Evolutionary conservation across 2,329 filamentous ascomycete genomes (phyloP), one percentile per base, ranked within the genome.

Genomic region (Alternaria rosae): DNA sequence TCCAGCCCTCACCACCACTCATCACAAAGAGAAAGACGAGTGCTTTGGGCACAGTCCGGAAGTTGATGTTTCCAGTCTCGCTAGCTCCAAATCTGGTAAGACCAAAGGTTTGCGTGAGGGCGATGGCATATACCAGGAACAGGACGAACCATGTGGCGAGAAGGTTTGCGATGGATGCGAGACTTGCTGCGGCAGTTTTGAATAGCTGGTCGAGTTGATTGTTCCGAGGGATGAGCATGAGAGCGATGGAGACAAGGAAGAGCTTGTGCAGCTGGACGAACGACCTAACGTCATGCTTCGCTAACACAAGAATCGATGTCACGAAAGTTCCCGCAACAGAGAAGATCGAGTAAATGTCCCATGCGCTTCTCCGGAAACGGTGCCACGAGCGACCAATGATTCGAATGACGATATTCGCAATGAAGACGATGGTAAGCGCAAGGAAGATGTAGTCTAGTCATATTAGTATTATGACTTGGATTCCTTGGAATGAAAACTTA

Each of bases 151-250:
- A 99, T 0, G 96, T 99, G 2, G 94, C 94, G 41, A 99, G 83
- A 44, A 99, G 84, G 75, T 97, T 99, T 60, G 91, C 88, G 70
- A 99, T 99, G 17, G 92, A 89, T 3, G 92, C 91, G 70, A 99
- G 82, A 88, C 92, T 97, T 55, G 94, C 95, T 11, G 95, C 95
- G 0, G 94, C 96, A 2, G 96, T 99, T 80, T 99, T 99, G 88
- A 99, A 99, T 0, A 99, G 88, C 78, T 99, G 95, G 76, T 99
- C 96, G 21, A 99, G 86, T 52, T 97, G 94, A 72, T 99, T 96
- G 77, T 99, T 99, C 54, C 96, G 88, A 1, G 95, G 95, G 64
- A 99, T 99, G 32, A 99, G 86, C 54, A 99, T 84, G 9, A 98
- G 85, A 3, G 95, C 90, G 57, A 98, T 91, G 9, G 92, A 91